Evolutionary conservation across 1,284 basidiomycete species (phyloP), one percentile per base, ranked within the genome.

Genomic region (Butyriboletus regius): DNA sequence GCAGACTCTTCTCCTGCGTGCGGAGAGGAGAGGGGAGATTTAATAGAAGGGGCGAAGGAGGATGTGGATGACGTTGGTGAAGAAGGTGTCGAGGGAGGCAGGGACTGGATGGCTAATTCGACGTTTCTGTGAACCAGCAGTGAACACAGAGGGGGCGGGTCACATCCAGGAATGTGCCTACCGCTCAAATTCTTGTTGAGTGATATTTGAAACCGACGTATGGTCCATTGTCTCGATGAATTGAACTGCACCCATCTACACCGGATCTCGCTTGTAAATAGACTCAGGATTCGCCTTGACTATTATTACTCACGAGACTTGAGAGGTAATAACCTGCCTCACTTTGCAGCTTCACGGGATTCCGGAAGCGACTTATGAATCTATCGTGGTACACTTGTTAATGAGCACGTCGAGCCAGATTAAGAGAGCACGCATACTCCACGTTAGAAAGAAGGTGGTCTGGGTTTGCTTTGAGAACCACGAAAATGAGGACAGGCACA

Each of bases 311-410:
- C 57, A 91, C 90, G 54, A 98, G 72, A 70, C 91, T 95, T 0
- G 93, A 96, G 1, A 99, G 75, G 67, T 99, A 98, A 68, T 99
- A 98, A 0, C 94, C 96, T 9, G 91, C 87, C 72, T 99, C 96
- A 58, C 94, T 93, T 60, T 91, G 86, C 24, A 98, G 72, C 62
- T 93, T 93, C 6, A 78, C 76, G 0, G 93, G 88, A 64, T 90
- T 93, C 43, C 95, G 77, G 69, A 98, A 99, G 17, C 95, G 84
- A 60, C 86, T 91, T 63, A 98, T 97, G 68, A 97, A 97, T 66
- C 93, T 93, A 53, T 6, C 4, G 17, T 4, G 14, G 18, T 14
- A 24, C 15, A 14, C 4, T 31, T n/a, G 15, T 49, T 5, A 35
- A 39, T 15, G 15, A 40, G 20, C 2, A 7, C 12, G 14, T 31